Conservation (phyloP, 225 moss, liverwort and hornwort genomes). For the Polytrichum formosum region DNA sequence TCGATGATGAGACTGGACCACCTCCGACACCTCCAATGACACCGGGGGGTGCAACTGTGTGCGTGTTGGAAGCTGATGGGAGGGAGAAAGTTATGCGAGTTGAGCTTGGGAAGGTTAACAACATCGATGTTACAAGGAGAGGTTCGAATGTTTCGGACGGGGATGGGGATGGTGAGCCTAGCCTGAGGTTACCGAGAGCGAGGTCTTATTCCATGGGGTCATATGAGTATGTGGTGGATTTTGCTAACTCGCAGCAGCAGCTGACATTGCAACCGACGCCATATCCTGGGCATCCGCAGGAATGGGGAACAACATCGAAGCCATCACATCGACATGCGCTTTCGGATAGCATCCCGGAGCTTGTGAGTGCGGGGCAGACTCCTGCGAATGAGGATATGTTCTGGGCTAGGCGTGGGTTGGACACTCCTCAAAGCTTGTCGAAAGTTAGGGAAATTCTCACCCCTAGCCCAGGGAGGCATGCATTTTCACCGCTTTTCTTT, state of each 20-base stretch:
- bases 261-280: constrained; percentile 46
- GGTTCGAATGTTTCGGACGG: not conserved
- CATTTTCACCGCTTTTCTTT: constrained; percentile 11
- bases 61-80: constrained; percentile 34
- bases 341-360: constrained; percentile 47
- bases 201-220: constrained; percentile 94
- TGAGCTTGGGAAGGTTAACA: constrained; percentile 48
- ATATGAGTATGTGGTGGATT: constrained; percentile 67
- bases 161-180: not conserved
- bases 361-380: constrained; percentile 32
- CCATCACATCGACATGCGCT: constrained; percentile 36
- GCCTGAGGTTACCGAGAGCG: constrained; percentile 12
- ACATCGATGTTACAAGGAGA: constrained; percentile 6
- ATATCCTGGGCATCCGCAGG: constrained; percentile 23
- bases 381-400: constrained; percentile 43
- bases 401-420: constrained; percentile 48
- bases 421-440: constrained; percentile 36
- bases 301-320: constrained; percentile 1
- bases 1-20: not conserved
- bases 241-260: constrained; percentile 38
- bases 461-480: constrained; percentile 30
- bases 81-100: constrained; percentile 46
- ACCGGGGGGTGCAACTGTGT: constrained; percentile 39
- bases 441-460: constrained; percentile 38
- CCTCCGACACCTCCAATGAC: constrained; percentile 30